Percentiles rank a stretch among this genome's conserved stretches.
phyloP scores from a whole-genome alignment of 495 filamentous ascomycete genomes.

The Trichoderma parareesei region DNA sequence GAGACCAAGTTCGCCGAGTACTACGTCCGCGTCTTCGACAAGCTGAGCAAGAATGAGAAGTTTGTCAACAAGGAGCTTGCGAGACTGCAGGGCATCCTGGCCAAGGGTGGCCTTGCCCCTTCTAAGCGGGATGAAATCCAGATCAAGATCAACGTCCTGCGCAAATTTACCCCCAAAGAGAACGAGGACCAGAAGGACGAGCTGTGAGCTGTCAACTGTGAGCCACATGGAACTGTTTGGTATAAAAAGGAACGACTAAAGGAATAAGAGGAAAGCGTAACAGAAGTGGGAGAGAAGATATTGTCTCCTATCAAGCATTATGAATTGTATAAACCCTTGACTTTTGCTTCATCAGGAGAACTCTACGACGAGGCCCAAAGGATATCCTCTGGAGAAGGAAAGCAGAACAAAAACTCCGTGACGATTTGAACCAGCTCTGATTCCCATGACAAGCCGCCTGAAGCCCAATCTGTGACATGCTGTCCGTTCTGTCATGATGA shows the following conservation, averaged over 20 bases:
- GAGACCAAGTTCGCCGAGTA: slow-evolving; percentile 77
- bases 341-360: slow-evolving; percentile 1
- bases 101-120: slow-evolving; percentile 76
- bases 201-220: slow-evolving; percentile 42
- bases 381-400: not conserved
- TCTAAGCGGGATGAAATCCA: slow-evolving; percentile 86
- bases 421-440: slow-evolving; percentile 12
- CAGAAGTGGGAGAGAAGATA: not conserved
- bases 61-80: slow-evolving; percentile 82
- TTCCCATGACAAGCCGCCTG: not conserved
- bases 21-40: slow-evolving; percentile 84
- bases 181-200: slow-evolving; percentile 51
- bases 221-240: slow-evolving; percentile 10
- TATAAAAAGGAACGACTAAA: not conserved
- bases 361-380: not conserved
- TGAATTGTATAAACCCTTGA: slow-evolving; percentile 5
- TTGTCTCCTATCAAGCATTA: slow-evolving; percentile 1
- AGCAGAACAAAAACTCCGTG: slow-evolving; percentile 19
- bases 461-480: not conserved
- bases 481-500: slow-evolving; percentile 12
- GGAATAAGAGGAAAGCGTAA: not conserved
- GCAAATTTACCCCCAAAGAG: slow-evolving; percentile 53
- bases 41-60: slow-evolving; percentile 64
- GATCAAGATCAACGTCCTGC: slow-evolving; percentile 79
- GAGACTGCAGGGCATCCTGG: slow-evolving; percentile 68